These are phyloP conservation scores for Calycina marina DNA, from an alignment of 2,329 filamentous ascomycete species.

Conservation along the genomic window DNA sequence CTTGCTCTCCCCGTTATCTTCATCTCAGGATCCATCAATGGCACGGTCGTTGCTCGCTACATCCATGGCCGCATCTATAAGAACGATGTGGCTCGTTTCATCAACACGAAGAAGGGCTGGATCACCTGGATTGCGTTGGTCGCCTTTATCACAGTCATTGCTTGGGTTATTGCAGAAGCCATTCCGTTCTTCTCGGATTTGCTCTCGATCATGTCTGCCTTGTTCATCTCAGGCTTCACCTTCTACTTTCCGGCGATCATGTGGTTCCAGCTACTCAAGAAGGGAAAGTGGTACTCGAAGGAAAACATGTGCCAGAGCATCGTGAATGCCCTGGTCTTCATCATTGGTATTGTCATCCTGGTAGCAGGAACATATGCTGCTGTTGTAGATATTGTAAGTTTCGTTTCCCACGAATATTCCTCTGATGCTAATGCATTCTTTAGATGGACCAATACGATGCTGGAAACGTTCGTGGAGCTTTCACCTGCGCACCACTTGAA, in stretches of 20 bases:
- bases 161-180: constrained; percentile 52
- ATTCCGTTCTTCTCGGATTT: constrained; percentile 55
- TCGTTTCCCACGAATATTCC: background rate
- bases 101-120: constrained; percentile 25
- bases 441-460: constrained; percentile 2
- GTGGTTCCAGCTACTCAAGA: constrained; percentile 9
- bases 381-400: constrained; percentile 15
- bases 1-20: constrained; percentile 39
- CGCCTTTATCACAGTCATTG: constrained; percentile 37
- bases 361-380: constrained; percentile 14
- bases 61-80: constrained; percentile 53
- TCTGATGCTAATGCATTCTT: background rate
- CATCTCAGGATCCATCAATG: background rate
- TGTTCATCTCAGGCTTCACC: constrained; percentile 40
- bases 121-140: constrained; percentile 36
- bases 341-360: constrained; percentile 13
- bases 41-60: constrained; percentile 54
- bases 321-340: constrained; percentile 11
- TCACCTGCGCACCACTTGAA: constrained; percentile 3
- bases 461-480: constrained; percentile 1
- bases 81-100: constrained; percentile 49
- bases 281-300: constrained; percentile 15
- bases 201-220: constrained; percentile 44
- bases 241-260: constrained; percentile 14
- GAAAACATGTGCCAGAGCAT: constrained; percentile 12